Conservation (phyloP, 306 rosid species). For the Vigna mungo region DNA sequence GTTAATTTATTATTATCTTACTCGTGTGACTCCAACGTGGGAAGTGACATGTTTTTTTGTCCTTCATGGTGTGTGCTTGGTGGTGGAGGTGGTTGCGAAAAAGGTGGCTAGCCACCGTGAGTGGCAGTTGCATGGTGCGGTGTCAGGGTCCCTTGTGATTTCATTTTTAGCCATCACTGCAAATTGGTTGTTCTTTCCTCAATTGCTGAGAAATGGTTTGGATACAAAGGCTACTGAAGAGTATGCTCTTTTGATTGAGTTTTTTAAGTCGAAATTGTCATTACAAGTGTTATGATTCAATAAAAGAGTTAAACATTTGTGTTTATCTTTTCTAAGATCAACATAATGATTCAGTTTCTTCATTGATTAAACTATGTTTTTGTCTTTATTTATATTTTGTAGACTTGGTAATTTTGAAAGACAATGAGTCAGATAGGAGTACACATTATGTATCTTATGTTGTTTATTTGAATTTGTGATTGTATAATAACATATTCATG, state of each 20-base stretch:
- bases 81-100: background rate
- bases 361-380: no score
- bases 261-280: constrained; percentile 1
- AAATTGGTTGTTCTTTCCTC: constrained; percentile 61
- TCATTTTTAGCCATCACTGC: background rate
- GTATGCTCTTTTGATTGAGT: constrained; percentile 27
- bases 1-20: constrained; percentile 52
- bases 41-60: background rate
- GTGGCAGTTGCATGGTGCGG: background rate
- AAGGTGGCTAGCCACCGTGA: background rate
- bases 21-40: constrained; percentile 57
- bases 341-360: no score
- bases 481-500: no score
- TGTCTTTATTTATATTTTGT: no score
- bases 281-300: no score
- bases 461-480: no score
- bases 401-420: no score
- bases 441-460: no score
- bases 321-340: no score
- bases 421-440: no score
- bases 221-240: constrained; percentile 39
- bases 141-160: background rate
- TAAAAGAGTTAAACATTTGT: no score
- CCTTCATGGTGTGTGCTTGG: background rate
- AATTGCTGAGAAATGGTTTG: constrained; percentile 55